These are phyloP conservation scores for Clitoria ternatea DNA, from an alignment of 306 rosid species.

Conservation along the genomic window DNA sequence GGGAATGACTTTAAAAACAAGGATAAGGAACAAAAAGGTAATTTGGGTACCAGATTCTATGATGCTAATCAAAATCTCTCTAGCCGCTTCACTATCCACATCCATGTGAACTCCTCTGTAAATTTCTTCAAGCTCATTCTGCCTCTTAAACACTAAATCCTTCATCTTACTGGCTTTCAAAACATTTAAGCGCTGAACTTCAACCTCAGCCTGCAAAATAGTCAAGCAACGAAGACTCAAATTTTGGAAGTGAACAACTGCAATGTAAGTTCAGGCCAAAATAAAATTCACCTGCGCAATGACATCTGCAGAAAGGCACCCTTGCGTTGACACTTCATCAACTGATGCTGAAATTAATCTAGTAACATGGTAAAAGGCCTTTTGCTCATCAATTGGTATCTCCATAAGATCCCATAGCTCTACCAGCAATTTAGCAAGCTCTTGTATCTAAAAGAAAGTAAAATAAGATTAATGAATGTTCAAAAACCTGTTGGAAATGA, in stretches of 20 bases:
- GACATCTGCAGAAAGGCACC: constrained; percentile 62
- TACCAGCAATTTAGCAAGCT: constrained; percentile 44
- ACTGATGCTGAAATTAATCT: constrained; percentile 55
- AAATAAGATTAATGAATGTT: constrained; percentile 12
- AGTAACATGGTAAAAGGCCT: constrained; percentile 54
- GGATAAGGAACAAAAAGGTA: neutral
- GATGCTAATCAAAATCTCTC: constrained; percentile 53
- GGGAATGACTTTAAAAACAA: neutral
- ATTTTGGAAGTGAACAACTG: neutral
- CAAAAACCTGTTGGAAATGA: constrained; percentile 5
- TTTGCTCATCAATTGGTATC: constrained; percentile 54
- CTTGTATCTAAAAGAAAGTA: constrained; percentile 52
- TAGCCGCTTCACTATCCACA: constrained; percentile 61
- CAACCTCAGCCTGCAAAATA: constrained; percentile 51
- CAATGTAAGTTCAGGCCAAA: constrained; percentile 6
- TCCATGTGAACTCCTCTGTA: constrained; percentile 83
- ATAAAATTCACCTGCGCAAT: constrained; percentile 62
- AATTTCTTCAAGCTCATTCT: constrained; percentile 79
- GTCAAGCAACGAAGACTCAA: neutral
- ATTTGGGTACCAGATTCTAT: constrained; percentile 67
- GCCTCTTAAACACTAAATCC: constrained; percentile 81
- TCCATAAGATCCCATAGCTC: constrained; percentile 89
- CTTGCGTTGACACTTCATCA: constrained; percentile 62
- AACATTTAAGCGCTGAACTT: constrained; percentile 67
- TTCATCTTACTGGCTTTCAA: constrained; percentile 78